These are phyloP conservation scores for Alternaria arbusti DNA, from an alignment of 2,329 filamentous ascomycete species.

Conservation along the genomic window DNA sequence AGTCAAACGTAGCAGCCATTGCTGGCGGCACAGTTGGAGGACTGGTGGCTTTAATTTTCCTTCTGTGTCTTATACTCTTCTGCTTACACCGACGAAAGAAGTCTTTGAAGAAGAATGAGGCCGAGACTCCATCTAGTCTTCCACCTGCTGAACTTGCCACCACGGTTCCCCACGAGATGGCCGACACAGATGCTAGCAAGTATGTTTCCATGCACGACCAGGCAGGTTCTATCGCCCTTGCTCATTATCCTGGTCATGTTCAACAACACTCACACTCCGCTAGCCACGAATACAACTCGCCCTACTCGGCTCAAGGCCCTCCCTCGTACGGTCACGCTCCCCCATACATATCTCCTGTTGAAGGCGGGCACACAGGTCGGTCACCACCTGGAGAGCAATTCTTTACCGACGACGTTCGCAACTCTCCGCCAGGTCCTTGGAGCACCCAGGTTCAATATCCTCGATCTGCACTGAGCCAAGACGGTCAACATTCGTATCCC, in stretches of 20 bases:
- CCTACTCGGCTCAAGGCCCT: constrained; percentile 24
- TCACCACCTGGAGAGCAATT: constrained; percentile 19
- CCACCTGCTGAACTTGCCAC: constrained; percentile 42
- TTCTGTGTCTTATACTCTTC: constrained; percentile 43
- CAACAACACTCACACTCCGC: constrained; percentile 28
- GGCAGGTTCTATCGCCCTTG: constrained; percentile 18
- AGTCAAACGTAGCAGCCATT: constrained; percentile 46
- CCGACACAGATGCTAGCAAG: constrained; percentile 30
- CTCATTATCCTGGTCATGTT: constrained; percentile 16
- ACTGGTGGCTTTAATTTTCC: constrained; percentile 38
- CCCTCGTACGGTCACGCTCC: constrained; percentile 17
- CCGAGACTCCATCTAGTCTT: constrained; percentile 6
- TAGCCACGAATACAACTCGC: constrained; percentile 27
- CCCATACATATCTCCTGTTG: constrained; percentile 22
- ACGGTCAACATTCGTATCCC: constrained; percentile 34
- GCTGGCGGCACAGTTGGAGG: constrained; percentile 51
- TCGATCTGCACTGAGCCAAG: constrained; percentile 19
- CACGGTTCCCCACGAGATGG: constrained; percentile 40
- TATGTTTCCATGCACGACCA: constrained; percentile 37
- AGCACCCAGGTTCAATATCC: constrained; percentile 27
- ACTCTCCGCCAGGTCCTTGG: constrained; percentile 27
- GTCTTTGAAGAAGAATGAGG: constrained; percentile 24
- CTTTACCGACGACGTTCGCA: constrained; percentile 18
- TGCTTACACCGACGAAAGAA: constrained; percentile 48
- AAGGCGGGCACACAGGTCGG: constrained; percentile 6